Evolutionary conservation across 352 stramenopile genomes (phyloP).

Genomic region (Pythium scleroteichum): DNA sequence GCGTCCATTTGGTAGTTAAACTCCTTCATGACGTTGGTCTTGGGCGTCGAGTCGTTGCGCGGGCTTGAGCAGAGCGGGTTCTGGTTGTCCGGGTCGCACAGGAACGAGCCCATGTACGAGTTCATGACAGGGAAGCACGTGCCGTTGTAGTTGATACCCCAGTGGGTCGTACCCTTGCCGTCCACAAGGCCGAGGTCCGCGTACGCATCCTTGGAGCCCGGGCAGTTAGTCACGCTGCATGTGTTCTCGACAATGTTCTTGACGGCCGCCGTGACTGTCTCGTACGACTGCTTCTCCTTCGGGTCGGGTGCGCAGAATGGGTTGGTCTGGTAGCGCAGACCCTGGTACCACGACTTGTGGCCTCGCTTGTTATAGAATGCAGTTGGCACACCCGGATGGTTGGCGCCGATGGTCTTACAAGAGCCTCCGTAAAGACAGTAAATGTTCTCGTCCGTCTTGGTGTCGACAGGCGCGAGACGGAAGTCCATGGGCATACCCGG

Average conservation of each 20-base stretch:
- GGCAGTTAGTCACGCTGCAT: slow-evolving; percentile 44
- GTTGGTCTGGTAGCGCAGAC: slow-evolving; percentile 49
- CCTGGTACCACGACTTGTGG: slow-evolving; percentile 56
- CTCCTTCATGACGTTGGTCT: slow-evolving; percentile 58
- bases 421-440: slow-evolving; percentile 39
- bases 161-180: slow-evolving; percentile 23
- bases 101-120: slow-evolving; percentile 29
- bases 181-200: slow-evolving; percentile 61
- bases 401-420: slow-evolving; percentile 43
- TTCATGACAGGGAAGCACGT: slow-evolving; percentile 20
- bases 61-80: slow-evolving; percentile 41
- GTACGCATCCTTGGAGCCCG: slow-evolving; percentile 50
- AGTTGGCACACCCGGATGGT: slow-evolving; percentile 21
- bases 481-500: slow-evolving; percentile 41
- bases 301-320: slow-evolving; percentile 35
- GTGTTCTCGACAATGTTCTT: slow-evolving; percentile 52
- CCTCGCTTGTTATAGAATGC: slow-evolving; percentile 37
- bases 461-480: slow-evolving; percentile 17
- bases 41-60: slow-evolving; percentile 35
- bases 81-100: slow-evolving; percentile 42
- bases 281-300: slow-evolving; percentile 32
- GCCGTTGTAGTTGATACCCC: slow-evolving; percentile 33
- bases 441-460: slow-evolving; percentile 18
- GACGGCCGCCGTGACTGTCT: slow-evolving; percentile 41
- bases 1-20: slow-evolving; percentile 84